These are phyloP conservation scores for Pythium diclinum DNA, from an alignment of 352 stramenopile species.

Conservation along the genomic window DNA sequence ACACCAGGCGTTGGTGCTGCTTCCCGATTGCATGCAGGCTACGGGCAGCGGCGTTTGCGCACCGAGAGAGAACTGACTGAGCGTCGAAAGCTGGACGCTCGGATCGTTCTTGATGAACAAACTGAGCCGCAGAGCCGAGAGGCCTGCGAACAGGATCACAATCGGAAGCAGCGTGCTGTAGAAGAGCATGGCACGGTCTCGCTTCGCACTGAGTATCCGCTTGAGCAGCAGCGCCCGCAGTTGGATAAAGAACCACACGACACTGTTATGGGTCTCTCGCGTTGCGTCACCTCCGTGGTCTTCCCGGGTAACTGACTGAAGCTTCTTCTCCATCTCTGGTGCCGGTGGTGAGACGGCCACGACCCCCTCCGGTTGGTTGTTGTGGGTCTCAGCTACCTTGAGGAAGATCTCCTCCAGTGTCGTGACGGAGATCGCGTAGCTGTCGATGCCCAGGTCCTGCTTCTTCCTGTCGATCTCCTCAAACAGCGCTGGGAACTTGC, in stretches of 20 bases:
- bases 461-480: slow-evolving; percentile 55
- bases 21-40: slow-evolving; percentile 29
- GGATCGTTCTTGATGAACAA: slow-evolving; percentile 50
- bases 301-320: not conserved
- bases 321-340: slow-evolving; percentile 2
- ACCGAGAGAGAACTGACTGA: slow-evolving; percentile 33
- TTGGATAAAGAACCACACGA: slow-evolving; percentile 39
- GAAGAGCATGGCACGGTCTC: slow-evolving; percentile 66
- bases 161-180: slow-evolving; percentile 74
- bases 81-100: slow-evolving; percentile 35
- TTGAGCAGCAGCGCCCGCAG: slow-evolving; percentile 61
- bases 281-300: slow-evolving; percentile 2
- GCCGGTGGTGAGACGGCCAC: not conserved
- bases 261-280: not conserved
- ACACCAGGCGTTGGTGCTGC: slow-evolving; percentile 20
- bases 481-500: slow-evolving; percentile 70
- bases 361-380: not conserved
- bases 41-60: slow-evolving; percentile 43
- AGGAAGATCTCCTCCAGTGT: slow-evolving; percentile 90
- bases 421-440: slow-evolving; percentile 76
- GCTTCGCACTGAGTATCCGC: slow-evolving; percentile 43
- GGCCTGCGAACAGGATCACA: slow-evolving; percentile 57
- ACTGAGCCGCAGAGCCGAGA: slow-evolving; percentile 57
- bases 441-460: slow-evolving; percentile 36
- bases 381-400: slow-evolving; percentile 59